Evolutionary conservation across 768 basidiomycete species (phyloP), one percentile per base, ranked within the genome.

Genomic region (Russula emetica): DNA sequence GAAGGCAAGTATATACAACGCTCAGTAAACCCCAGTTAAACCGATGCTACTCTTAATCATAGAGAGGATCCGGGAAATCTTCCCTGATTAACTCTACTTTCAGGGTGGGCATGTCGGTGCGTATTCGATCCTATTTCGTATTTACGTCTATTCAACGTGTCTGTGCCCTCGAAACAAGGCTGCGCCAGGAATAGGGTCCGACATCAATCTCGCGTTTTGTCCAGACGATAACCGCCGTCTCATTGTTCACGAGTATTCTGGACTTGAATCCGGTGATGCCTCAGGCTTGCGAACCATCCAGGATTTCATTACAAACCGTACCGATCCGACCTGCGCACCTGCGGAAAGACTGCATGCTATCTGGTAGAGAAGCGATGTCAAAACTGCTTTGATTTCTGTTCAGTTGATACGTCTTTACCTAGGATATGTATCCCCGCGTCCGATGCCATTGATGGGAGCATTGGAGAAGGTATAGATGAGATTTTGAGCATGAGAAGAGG

Each of bases 11-110:
- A 4, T 13, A 16, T 34, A 14, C 3, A 16, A 22, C 30, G 2
- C 30, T 22, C 44, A 11, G 28, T 2, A 57, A 56, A 8, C 3
- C 4, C 28, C n/a, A 32, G n/a, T 18, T 5, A 26, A 26, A 16
- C n/a, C 10, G 32, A 51, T 53, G 5, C 10, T n/a, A 22, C n/a
- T 5, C 9, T 28, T 38, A 6, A 7, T 13, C 10, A 47, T 30
- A 59, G 58, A 26, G 24, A 18, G 34, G 24, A n/a, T 60, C 59
- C 11, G 59, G 59, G 5, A 60, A 60, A 32, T 52, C 50, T 0
- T 42, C 51, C 1, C 59, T 60, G 3, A 53, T 60, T 7, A 53
- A 24, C 11, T 1, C 50, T 3, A 24, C 42, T 30, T 42, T 60
- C 38, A 52, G 24, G 9, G 14, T 28, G n/a, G 14, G 22, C n/a